Evolutionary conservation across 2,329 filamentous ascomycete species (phyloP), one percentile per base, ranked within the genome.

Genomic region (Zasmidium angulare): DNA sequence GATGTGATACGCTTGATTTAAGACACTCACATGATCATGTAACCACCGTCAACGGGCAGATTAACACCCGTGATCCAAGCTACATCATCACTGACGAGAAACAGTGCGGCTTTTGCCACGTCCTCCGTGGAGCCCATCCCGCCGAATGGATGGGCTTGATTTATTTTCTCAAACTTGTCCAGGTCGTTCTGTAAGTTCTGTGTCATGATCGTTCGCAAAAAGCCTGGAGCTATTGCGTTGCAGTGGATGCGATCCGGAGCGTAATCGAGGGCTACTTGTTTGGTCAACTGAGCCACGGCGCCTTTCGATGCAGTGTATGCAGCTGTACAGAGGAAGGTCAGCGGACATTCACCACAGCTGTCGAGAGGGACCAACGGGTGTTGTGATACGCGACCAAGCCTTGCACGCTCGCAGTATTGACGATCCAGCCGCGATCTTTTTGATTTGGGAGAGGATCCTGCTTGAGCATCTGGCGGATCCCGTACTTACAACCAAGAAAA

Each of bases 231-330:
- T 17, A 79, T 62, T 1, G 73, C 69, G 60, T 80, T 79, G 58
- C 69, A 72, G 56, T 78, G 74, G 43, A 81, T 77, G 12, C 71
- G 68, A 29, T 79, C 66, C 40, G 69, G 68, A 1, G 75, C 59
- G 46, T 61, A 61, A 23, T 61, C 59, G 20, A 61, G 23, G 1
- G 78, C 77, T n/a, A 79, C 70, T 54, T 76, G 73, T 53, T 76
- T 78, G 7, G 79, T 81, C 48, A 83, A 70, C 46, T 76, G 71
- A 10, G 77, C 70, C 6, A 81, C 78, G 0, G 78, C 80, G 10
- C 76, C 77, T 63, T 82, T 83, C 46, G 73, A 77, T 1, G 79
- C 76, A 55, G 76, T 78, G 64, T 82, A 82, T 19, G 72, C 70
- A 23, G 75, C 73, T 70, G 63, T 19, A 23, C 6, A 12, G 11